Evolutionary conservation across 2,329 filamentous ascomycete genomes (phyloP).

Genomic region (Colletotrichum eremochloae): DNA sequence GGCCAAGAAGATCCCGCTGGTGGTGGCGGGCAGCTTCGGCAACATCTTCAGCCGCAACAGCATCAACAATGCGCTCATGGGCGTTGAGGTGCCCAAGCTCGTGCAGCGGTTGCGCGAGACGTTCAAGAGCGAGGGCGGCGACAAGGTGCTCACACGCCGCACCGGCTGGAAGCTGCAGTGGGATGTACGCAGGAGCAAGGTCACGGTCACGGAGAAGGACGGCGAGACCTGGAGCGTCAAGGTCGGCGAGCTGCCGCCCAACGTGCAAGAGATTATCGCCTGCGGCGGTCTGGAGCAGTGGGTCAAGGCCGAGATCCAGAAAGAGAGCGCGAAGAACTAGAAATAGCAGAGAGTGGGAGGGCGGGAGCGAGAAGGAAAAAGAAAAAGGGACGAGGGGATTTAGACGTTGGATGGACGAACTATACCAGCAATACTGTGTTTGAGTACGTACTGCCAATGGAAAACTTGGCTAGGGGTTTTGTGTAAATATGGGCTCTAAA

Average conservation of each 20-base stretch:
- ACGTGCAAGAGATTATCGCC: conserved; percentile 88
- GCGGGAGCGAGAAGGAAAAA: background rate
- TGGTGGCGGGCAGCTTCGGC: conserved; percentile 84
- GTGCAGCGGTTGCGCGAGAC: conserved; percentile 74
- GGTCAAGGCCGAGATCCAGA: conserved; percentile 78
- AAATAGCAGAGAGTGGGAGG: background rate
- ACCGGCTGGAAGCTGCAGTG: conserved; percentile 88
- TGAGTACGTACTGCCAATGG: conserved; percentile 16
- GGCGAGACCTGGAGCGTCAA: conserved; percentile 81
- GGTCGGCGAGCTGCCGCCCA: conserved; percentile 85
- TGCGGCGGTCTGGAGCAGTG: conserved; percentile 84
- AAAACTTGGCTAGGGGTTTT: background rate
- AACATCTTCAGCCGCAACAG: conserved; percentile 86
- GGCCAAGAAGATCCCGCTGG: conserved; percentile 83
- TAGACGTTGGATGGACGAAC: background rate
- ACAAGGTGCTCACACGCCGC: conserved; percentile 74
- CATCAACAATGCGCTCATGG: conserved; percentile 84
- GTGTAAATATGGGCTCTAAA: conserved; percentile 16
- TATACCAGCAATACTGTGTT: conserved; percentile 4
- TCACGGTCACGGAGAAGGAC: conserved; percentile 77
- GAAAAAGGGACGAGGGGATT: background rate
- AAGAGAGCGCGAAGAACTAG: background rate
- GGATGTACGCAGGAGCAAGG: conserved; percentile 81
- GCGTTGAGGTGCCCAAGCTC: conserved; percentile 76
- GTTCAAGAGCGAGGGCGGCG: conserved; percentile 61